Percentiles rank a stretch among this genome's conserved stretches.
phyloP scores from a whole-genome alignment of 2,329 filamentous ascomycete species.

The Xylariaceae sp. region DNA sequence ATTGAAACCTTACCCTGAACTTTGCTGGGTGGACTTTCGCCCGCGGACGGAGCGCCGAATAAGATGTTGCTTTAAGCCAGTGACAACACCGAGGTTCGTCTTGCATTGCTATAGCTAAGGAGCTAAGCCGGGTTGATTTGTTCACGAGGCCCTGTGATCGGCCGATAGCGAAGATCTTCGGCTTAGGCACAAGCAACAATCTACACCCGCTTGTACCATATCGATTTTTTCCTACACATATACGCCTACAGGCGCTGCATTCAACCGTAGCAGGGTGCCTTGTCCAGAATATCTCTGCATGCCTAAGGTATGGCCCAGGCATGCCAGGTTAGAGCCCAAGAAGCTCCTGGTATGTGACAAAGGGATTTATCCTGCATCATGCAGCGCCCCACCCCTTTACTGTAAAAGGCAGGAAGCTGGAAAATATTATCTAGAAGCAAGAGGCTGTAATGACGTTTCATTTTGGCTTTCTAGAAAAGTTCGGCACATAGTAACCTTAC shows the following conservation, averaged over 20 bases:
- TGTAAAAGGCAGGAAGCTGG: not conserved
- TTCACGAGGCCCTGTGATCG: not conserved
- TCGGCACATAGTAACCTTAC: not conserved
- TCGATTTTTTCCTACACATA: too few species aligned
- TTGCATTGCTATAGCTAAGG: constrained; percentile 16
- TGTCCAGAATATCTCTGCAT: not conserved
- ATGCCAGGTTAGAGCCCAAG: constrained; percentile 9
- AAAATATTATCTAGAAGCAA: not conserved
- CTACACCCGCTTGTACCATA: too few species aligned
- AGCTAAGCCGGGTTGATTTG: constrained; percentile 2
- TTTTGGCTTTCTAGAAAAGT: constrained; percentile 9
- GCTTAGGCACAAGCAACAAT: not conserved
- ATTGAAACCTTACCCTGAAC: too few species aligned
- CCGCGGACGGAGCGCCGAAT: not conserved
- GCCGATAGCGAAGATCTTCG: constrained; percentile 1
- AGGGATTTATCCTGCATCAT: not conserved
- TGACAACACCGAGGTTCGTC: constrained; percentile 17
- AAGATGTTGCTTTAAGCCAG: constrained; percentile 1
- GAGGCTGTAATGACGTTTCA: not conserved
- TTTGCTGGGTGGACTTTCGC: not conserved
- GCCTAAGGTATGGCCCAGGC: not conserved
- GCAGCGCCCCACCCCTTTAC: constrained; percentile 2
- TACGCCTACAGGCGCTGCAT: too few species aligned
- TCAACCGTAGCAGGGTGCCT: too few species aligned
- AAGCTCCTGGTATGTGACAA: constrained; percentile 1